These are phyloP conservation scores for Anisodus acutangulus DNA, from an alignment of 257 asterid species.

Conservation along the genomic window DNA sequence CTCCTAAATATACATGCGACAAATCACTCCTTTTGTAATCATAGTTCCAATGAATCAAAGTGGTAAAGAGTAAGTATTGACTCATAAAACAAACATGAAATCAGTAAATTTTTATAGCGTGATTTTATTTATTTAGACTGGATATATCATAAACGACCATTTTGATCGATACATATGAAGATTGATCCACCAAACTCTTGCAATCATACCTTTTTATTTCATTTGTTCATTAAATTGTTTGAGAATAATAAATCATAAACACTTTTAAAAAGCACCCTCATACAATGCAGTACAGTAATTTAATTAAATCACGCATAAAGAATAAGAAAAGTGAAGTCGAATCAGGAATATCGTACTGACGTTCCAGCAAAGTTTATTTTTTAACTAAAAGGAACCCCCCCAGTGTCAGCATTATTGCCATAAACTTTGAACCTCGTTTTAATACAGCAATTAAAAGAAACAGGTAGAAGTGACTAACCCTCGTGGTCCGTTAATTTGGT, in stretches of 20 bases:
- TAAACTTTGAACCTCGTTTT: neutral
- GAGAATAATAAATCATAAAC: neutral
- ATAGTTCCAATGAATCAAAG: neutral
- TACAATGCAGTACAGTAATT: neutral
- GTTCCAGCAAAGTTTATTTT: neutral
- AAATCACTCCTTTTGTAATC: too few species aligned
- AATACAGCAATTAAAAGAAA: neutral
- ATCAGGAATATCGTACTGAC: slow-evolving; percentile 7
- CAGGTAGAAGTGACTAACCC: neutral
- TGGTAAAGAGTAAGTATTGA: neutral
- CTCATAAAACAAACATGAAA: neutral
- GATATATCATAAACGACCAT: too few species aligned
- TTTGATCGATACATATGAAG: too few species aligned
- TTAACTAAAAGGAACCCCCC: neutral
- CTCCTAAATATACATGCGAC: too few species aligned
- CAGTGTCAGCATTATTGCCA: neutral
- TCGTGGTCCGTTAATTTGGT: neutral
- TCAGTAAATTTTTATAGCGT: too few species aligned
- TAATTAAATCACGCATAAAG: neutral
- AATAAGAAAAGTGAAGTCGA: neutral
- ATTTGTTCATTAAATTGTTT: neutral
- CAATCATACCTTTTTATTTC: neutral
- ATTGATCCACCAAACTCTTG: neutral
- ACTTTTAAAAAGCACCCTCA: neutral
- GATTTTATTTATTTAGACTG: too few species aligned